A percentile compares a stretch with the other conserved stretches of the same genome.
Evolutionary conservation across 2,329 filamentous ascomycete genomes (phyloP).

Genomic region (Dactylonectria macrodidyma): DNA sequence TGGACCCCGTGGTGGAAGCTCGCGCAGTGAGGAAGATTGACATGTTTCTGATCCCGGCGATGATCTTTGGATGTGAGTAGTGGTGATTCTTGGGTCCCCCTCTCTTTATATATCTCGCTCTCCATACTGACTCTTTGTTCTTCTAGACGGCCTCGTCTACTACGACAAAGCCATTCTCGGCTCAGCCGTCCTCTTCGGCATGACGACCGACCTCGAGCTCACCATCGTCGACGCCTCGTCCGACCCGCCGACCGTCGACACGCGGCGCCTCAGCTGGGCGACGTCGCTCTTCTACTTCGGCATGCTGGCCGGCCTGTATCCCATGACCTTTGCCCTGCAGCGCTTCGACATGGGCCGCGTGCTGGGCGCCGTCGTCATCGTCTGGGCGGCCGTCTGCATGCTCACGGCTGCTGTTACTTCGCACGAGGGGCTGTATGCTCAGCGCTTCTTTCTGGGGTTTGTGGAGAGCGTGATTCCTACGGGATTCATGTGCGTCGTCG

Average conservation of each 20-base stretch:
- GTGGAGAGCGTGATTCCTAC: constrained; percentile 77
- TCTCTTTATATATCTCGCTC: not conserved
- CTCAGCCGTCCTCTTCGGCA: constrained; percentile 80
- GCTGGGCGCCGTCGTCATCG: constrained; percentile 73
- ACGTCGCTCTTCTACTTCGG: constrained; percentile 87
- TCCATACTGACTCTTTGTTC: constrained; percentile 42
- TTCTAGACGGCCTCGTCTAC: constrained; percentile 58
- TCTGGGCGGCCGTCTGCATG: constrained; percentile 79
- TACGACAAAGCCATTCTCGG: constrained; percentile 79
- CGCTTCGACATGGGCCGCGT: constrained; percentile 76
- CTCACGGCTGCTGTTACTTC: constrained; percentile 76
- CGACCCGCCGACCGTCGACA: constrained; percentile 72
- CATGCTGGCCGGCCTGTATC: constrained; percentile 81
- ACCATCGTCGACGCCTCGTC: constrained; percentile 62
- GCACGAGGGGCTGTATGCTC: constrained; percentile 75
- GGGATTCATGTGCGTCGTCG: constrained; percentile 75
- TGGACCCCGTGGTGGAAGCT: constrained; percentile 69
- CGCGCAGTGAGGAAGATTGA: constrained; percentile 78
- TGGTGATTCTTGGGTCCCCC: too few species aligned
- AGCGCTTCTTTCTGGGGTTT: constrained; percentile 76
- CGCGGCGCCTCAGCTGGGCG: constrained; percentile 80
- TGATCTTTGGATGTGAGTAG: constrained; percentile 67
- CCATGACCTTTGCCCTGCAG: constrained; percentile 80
- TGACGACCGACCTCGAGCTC: constrained; percentile 78
- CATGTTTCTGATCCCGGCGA: constrained; percentile 76